Conservation (phyloP, 1,139 yeast species). For the Magnusiomyces sp. region DNA sequence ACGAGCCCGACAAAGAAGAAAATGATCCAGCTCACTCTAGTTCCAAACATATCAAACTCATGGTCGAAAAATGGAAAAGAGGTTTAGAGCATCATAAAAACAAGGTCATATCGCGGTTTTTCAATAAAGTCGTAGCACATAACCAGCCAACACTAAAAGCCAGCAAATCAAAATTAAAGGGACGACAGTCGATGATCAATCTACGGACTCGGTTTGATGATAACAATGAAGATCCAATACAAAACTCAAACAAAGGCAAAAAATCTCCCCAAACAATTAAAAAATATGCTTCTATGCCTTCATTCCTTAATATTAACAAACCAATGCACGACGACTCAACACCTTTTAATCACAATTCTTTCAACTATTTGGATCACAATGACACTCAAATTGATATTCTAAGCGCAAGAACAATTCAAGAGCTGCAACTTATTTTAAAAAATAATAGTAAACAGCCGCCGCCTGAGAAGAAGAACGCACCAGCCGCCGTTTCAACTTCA, state of each 20-base stretch:
- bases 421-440: constrained; percentile 39
- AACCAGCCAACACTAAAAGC: too few species aligned
- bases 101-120: constrained; percentile 9
- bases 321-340: not conserved
- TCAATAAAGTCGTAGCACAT: constrained; percentile 8
- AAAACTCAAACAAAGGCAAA: not conserved
- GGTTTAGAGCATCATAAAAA: constrained; percentile 10
- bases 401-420: constrained; percentile 73
- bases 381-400: constrained; percentile 57
- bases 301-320: too few species aligned
- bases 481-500: too few species aligned
- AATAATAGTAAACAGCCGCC: not conserved
- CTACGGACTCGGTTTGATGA: not conserved
- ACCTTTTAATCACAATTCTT: constrained; percentile 17
- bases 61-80: constrained; percentile 13
- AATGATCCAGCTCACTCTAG: not conserved
- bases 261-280: not conserved
- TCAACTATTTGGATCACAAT: too few species aligned
- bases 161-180: too few species aligned
- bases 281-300: not conserved
- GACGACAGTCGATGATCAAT: not conserved
- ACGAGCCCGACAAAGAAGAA: too few species aligned
- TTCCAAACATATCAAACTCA: constrained; percentile 5
- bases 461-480: too few species aligned
- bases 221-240: not conserved